Base-by-base conservation (phyloP, 164 flowering plant species). In the Vitis riparia region DNA sequence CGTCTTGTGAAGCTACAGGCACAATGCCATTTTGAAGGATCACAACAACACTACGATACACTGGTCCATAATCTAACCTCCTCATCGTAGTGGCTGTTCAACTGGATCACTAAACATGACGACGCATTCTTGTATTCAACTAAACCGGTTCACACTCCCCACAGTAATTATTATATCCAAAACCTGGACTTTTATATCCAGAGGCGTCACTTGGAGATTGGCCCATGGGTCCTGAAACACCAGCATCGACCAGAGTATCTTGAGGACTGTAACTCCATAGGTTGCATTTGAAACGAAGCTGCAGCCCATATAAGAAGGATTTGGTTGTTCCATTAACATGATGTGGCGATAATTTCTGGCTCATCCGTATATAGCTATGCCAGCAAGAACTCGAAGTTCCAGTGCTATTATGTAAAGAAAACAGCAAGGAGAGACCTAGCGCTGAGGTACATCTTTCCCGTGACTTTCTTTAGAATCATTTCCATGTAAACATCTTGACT, bases 111-210 rank as follows among this genome's bases (percentile, higher is more conserved):
- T 79, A 64, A 95, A 95, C 12, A 95, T 88, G 47, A 98, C 77
- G 93, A 68, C 9, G 99, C 99, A 81, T 95, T 95, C 79, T 83
- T 93, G 71, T 95, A 70, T 93, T 91, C 80, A 93, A 74, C 99
- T 98, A 95, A 17, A 90, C 92, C 14, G 93, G 78, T 70, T 95
- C 98, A 68, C 98, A 95, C 69, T 95, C 99, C 37, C 99, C 99
- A 12, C 99, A 19, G 19, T 59, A 66, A 60, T 61, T 63, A 44
- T 73, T 68, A 67, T 70, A 67, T 0, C 72, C 72, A 11, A 50
- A 60, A 67, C 13, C n/a, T 51, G 17, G 67, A 51, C 29, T 65
- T 55, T 55, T 55, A 65, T 65, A 51, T 51, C 56, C 67, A 65
- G 67, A 50, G 13, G 67, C 67, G 4, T n/a, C 56, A 65, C 67